Percentiles rank a stretch among this genome's conserved stretches.
These are phyloP conservation scores for Lactarius quietus DNA, from an alignment of 768 basidiomycete genomes.

Conservation along the genomic window DNA sequence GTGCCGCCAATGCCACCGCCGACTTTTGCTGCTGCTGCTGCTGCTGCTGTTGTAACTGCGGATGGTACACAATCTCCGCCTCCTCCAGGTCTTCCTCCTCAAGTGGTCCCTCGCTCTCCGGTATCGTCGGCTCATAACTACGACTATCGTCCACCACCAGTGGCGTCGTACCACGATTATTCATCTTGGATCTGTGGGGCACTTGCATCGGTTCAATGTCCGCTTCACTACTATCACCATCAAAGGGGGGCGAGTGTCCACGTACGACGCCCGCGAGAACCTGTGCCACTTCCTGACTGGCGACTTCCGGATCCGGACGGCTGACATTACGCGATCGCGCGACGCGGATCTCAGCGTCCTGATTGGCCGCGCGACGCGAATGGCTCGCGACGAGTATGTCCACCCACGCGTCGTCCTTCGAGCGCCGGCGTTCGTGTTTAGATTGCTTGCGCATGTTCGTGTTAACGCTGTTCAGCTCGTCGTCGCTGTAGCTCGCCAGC, in stretches of 20 bases:
- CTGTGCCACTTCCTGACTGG: constrained; percentile 68
- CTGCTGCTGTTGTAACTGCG: too few species aligned
- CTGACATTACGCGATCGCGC: constrained; percentile 35
- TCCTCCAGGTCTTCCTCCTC: constrained; percentile 32
- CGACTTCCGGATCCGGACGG: constrained; percentile 63
- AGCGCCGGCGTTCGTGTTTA: constrained; percentile 41
- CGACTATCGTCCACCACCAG: neutral
- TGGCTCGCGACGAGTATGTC: constrained; percentile 74
- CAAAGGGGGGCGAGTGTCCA: constrained; percentile 40
- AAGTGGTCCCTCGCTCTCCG: neutral
- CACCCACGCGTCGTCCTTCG: constrained; percentile 78
- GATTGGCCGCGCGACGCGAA: constrained; percentile 48
- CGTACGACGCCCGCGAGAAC: constrained; percentile 59
- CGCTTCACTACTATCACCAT: constrained; percentile 32
- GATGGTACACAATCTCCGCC: too few species aligned
- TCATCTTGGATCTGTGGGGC: constrained; percentile 16
- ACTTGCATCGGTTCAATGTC: constrained; percentile 29
- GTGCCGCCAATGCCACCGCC: too few species aligned
- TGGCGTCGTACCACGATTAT: constrained; percentile 5
- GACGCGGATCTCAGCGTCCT: constrained; percentile 45
- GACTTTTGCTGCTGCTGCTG: too few species aligned
- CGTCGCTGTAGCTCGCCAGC: constrained; percentile 58
- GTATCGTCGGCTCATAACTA: constrained; percentile 16
- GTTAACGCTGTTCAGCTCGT: constrained; percentile 32
- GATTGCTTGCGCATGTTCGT: constrained; percentile 29